phyloP scores from a whole-genome alignment of 2,329 filamentous ascomycete genomes.

The Sporothrix schenckii region DNA sequence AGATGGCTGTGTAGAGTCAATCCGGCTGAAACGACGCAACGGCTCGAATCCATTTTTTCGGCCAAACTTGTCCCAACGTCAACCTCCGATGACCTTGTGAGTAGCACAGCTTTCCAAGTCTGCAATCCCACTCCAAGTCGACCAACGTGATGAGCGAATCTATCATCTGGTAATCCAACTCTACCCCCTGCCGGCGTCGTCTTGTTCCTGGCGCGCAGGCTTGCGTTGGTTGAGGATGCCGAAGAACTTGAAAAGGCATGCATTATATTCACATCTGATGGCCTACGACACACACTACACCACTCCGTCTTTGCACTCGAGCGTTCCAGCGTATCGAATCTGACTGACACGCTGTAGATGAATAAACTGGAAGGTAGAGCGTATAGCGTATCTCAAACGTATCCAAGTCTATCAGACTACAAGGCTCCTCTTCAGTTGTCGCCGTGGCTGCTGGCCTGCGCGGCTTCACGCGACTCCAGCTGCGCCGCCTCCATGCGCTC shows the following conservation, averaged over 20 bases:
- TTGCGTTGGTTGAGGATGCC: constrained; percentile 36
- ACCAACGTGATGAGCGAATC: constrained; percentile 28
- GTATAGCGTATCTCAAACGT: background rate
- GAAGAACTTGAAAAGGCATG: constrained; percentile 32
- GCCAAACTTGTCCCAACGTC: background rate
- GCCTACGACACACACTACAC: background rate
- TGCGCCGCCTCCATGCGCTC: constrained; percentile 39
- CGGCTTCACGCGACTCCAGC: background rate
- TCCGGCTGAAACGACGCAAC: background rate
- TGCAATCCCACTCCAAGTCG: background rate
- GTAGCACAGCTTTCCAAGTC: constrained; percentile 16
- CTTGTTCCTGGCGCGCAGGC: background rate
- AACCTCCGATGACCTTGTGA: background rate
- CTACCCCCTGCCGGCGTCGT: constrained; percentile 32
- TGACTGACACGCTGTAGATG: constrained; percentile 1
- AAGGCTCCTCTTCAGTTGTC: background rate
- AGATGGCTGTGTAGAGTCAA: background rate
- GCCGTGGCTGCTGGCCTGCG: background rate
- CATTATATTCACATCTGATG: constrained; percentile 31
- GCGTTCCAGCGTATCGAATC: background rate
- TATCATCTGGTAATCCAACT: constrained; percentile 38
- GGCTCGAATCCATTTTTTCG: too few relatives aligned
- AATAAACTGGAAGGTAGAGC: background rate
- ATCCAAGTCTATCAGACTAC: background rate
- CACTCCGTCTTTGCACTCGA: background rate